A percentile compares a stretch with the other conserved stretches of the same genome.
phyloP scores from a whole-genome alignment of 2,329 filamentous ascomycete genomes.

The Paracoccidioides brasiliensis region DNA sequence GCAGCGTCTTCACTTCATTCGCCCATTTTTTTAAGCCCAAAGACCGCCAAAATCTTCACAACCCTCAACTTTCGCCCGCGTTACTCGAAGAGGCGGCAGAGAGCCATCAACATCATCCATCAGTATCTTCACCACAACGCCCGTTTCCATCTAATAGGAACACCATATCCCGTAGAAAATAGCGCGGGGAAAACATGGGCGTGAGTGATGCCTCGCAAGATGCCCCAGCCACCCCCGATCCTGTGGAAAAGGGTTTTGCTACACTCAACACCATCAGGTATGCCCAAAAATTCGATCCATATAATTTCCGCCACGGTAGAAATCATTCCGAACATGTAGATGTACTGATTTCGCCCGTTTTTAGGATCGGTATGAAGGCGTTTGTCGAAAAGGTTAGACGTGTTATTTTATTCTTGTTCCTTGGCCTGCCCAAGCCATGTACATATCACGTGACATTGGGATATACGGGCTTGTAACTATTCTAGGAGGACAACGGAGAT shows the following conservation, averaged over 20 bases:
- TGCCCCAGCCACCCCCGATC: constrained; percentile 42
- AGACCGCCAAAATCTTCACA: constrained; percentile 6
- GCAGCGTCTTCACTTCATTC: neutral
- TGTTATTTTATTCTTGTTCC: too few species aligned
- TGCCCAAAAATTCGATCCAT: constrained; percentile 19
- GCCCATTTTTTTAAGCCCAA: neutral
- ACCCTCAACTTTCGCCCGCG: neutral
- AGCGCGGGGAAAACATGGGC: constrained; percentile 33
- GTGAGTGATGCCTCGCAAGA: constrained; percentile 43
- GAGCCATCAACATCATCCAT: constrained; percentile 9
- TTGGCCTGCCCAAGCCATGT: neutral
- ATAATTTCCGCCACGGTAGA: neutral
- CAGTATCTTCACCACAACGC: constrained; percentile 11
- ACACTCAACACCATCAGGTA: constrained; percentile 73
- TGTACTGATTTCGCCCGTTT: constrained; percentile 4
- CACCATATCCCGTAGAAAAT: constrained; percentile 1
- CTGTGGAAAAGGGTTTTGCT: constrained; percentile 64
- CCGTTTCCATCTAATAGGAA: constrained; percentile 13
- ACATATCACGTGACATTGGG: constrained; percentile 10
- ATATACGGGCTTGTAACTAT: neutral
- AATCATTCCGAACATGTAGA: constrained; percentile 1
- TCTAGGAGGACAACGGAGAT: neutral
- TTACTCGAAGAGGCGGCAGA: neutral
- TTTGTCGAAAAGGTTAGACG: constrained; percentile 54
- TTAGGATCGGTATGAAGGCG: constrained; percentile 52